Evolutionary conservation across 768 basidiomycete species (phyloP), one percentile per base, ranked within the genome.

Genomic region (Auriscalpium vulgare): DNA sequence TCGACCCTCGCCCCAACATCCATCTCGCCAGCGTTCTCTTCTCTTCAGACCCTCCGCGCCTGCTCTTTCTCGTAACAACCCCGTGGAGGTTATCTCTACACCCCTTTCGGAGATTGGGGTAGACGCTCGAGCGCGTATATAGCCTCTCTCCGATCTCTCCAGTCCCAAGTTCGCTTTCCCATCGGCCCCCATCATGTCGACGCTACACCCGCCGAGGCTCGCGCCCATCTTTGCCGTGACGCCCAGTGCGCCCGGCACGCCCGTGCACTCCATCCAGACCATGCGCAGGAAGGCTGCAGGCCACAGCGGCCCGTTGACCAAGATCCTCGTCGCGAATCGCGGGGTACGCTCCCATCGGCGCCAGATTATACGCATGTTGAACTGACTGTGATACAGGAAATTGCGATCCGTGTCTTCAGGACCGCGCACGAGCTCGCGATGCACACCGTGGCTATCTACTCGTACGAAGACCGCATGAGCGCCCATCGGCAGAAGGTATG

Each of bases 381-480:
- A 40, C 35, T 53, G 47, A 44, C 51, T 6, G 11, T 1, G 50
- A 19, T 59, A 38, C 67, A 93, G 91, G 94, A 99, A 88, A 99
- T 99, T 71, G 97, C 97, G 34, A 93, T 99, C 65, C 90, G 97
- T 67, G 94, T 99, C 44, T 98, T 99, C 80, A 80, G 95, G 66
- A 97, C 95, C 0, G 91, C 97, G 50, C 97, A 99, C 75, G 97
- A 99, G 68, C 80, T 99, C 58, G 97, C 95, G 10, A 97, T 98
- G 95, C 92, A 95, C 71, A 97, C 95, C 49, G 97, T 98, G 55
- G 97, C 97, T 38, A 97, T 99, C 75, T 98, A 91, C 75, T 98
- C 95, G 10, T 90, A 78, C 67, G 97, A 99, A 74, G 97, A 99
- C 76, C 82, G 97, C 58, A 81, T 97, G 74, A 90, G 87, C 40